These are phyloP conservation scores for Hibiscus mutabilis DNA, from an alignment of 345 rosid species.

Conservation along the genomic window DNA sequence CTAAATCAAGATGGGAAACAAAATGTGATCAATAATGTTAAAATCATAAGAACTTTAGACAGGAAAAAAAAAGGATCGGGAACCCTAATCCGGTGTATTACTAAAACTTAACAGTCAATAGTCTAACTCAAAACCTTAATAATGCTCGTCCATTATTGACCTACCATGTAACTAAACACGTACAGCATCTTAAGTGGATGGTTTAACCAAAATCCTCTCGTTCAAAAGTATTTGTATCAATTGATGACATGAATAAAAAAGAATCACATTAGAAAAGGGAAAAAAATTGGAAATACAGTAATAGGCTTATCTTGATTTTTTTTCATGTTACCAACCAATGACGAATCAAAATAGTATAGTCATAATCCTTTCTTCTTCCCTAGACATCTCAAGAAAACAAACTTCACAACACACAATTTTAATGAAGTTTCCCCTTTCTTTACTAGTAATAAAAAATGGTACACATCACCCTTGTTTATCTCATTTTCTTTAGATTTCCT, in stretches of 20 bases:
- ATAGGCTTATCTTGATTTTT: background rate
- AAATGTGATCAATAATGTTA: background rate
- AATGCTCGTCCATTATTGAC: background rate
- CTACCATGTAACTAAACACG: background rate
- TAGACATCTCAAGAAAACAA: background rate
- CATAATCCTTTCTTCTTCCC: background rate
- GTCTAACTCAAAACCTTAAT: background rate
- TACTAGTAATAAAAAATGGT: background rate
- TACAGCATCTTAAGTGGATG: background rate
- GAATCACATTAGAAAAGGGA: background rate
- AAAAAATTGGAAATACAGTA: background rate
- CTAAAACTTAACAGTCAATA: background rate
- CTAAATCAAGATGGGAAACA: slow-evolving; percentile 28
- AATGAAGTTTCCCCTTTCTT: background rate
- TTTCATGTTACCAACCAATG: background rate
- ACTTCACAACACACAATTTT: background rate
- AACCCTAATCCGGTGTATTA: background rate
- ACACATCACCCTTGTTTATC: background rate
- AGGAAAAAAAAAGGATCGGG: background rate
- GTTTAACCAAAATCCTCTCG: background rate
- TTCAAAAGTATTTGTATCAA: background rate
- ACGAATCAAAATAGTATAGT: background rate
- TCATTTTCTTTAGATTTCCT: background rate
- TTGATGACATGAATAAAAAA: background rate
- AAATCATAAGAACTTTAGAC: background rate